These are phyloP conservation scores for Citrus australasica DNA, from an alignment of 345 rosid genomes.

Conservation along the genomic window DNA sequence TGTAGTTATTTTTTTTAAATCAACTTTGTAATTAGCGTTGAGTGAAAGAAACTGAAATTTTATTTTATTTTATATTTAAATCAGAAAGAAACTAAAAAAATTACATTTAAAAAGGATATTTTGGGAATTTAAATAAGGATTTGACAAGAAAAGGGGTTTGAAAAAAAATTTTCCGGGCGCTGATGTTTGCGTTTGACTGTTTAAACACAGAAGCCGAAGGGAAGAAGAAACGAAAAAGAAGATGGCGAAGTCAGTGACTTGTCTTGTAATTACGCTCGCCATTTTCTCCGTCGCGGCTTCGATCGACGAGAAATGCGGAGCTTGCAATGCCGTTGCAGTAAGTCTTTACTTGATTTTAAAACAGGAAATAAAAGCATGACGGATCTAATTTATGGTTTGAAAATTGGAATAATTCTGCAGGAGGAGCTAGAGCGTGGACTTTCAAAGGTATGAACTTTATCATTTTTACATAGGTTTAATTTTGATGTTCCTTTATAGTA, in stretches of 20 bases:
- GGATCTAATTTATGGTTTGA: constrained; percentile 5
- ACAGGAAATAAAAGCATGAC: not conserved
- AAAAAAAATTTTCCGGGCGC: too few relatives aligned
- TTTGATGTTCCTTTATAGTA: not conserved
- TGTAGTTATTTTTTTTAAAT: too few relatives aligned
- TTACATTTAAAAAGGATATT: too few relatives aligned
- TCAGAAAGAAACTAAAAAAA: too few relatives aligned
- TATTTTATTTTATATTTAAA: too few relatives aligned
- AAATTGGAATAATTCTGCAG: constrained; percentile 38
- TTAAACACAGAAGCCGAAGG: not conserved
- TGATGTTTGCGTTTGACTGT: too few relatives aligned
- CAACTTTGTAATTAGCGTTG: too few relatives aligned
- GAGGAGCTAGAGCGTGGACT: constrained; percentile 78
- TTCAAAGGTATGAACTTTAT: constrained; percentile 50
- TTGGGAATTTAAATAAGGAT: too few relatives aligned
- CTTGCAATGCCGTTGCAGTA: constrained; percentile 93
- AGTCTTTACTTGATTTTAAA: not conserved
- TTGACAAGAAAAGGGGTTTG: too few relatives aligned
- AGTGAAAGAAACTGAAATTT: too few relatives aligned
- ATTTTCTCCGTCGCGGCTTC: constrained; percentile 26
- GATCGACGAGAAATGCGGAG: constrained; percentile 77
- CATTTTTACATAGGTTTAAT: not conserved
- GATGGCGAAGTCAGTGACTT: constrained; percentile 29
- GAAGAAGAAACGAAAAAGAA: not conserved
- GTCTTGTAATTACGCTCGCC: constrained; percentile 29